Percentiles rank a stretch among this genome's conserved stretches.
Conservation (phyloP, 2,329 filamentous ascomycete species). For the Exophiala xenobiotica region DNA sequence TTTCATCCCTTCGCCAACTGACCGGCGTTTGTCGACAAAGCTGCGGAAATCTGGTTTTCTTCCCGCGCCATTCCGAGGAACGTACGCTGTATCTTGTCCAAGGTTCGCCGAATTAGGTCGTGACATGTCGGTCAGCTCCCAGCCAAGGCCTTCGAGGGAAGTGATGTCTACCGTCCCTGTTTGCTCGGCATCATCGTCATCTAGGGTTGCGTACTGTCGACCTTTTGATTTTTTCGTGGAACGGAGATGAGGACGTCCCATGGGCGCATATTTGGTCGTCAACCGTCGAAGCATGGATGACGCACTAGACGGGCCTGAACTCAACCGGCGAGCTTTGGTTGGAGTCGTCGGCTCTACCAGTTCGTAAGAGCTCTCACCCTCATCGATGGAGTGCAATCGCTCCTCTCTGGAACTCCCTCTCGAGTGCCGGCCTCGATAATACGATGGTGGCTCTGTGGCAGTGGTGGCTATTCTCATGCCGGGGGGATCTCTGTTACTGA, state of each 20-base stretch:
- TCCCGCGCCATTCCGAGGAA: not conserved
- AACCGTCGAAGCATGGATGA: slow-evolving; percentile 26
- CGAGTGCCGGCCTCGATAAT: slow-evolving; percentile 20
- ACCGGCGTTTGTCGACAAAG: slow-evolving; percentile 24
- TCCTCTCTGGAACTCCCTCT: slow-evolving; percentile 19
- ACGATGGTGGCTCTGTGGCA: slow-evolving; percentile 13
- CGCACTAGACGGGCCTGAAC: slow-evolving; percentile 14
- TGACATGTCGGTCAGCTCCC: slow-evolving; percentile 29
- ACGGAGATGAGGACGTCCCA: slow-evolving; percentile 16
- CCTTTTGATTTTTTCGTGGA: slow-evolving; percentile 23
- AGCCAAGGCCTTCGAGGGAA: slow-evolving; percentile 29
- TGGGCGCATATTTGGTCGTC: slow-evolving; percentile 25
- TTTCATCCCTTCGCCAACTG: slow-evolving; percentile 30
- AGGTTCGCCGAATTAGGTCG: not conserved
- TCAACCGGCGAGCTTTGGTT: slow-evolving; percentile 9
- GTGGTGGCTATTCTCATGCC: slow-evolving; percentile 6
- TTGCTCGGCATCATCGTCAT: slow-evolving; percentile 20
- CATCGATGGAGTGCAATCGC: slow-evolving; percentile 17
- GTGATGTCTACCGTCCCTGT: slow-evolving; percentile 27
- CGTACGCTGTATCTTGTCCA: slow-evolving; percentile 22
- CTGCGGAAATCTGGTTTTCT: slow-evolving; percentile 24
- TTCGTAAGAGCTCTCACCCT: slow-evolving; percentile 12
- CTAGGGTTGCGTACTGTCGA: slow-evolving; percentile 26
- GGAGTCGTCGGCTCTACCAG: slow-evolving; percentile 18
- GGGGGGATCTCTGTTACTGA: slow-evolving; percentile 5